Conservation (phyloP, 305 asterid genomes). For the Fraxinus floribunda region DNA sequence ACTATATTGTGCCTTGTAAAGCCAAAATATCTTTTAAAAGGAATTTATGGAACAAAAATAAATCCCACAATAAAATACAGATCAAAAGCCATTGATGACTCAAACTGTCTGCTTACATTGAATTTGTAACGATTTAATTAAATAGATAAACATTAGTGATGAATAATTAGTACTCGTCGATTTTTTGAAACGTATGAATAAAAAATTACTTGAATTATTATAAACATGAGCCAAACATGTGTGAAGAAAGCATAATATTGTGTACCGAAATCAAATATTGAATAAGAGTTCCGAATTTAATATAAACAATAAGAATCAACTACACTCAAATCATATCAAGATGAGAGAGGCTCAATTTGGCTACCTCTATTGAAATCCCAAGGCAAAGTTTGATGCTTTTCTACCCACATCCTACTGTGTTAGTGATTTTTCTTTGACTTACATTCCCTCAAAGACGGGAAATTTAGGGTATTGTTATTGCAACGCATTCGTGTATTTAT, state of each 20-base stretch:
- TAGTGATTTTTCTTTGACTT: not conserved
- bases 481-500: not conserved
- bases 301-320: not conserved
- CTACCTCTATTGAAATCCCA: slow-evolving; percentile 9
- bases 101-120: slow-evolving; percentile 23
- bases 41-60: not conserved
- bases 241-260: not conserved
- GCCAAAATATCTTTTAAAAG: slow-evolving; percentile 1
- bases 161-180: too few species aligned
- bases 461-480: not conserved
- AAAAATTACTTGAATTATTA: not conserved
- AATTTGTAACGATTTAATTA: not conserved
- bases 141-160: not conserved
- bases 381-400: not conserved
- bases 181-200: too few species aligned
- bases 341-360: slow-evolving; percentile 19
- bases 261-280: not conserved
- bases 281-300: not conserved
- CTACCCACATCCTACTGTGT: not conserved
- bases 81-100: slow-evolving; percentile 32
- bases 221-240: too few species aligned
- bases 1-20: slow-evolving; percentile 20
- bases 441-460: not conserved
- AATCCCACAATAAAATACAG: not conserved
- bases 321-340: not conserved